Percentiles rank a stretch among this genome's conserved stretches.
Conservation (phyloP, 129 eudicot genomes). For the Heracleum sosnowskyi region DNA sequence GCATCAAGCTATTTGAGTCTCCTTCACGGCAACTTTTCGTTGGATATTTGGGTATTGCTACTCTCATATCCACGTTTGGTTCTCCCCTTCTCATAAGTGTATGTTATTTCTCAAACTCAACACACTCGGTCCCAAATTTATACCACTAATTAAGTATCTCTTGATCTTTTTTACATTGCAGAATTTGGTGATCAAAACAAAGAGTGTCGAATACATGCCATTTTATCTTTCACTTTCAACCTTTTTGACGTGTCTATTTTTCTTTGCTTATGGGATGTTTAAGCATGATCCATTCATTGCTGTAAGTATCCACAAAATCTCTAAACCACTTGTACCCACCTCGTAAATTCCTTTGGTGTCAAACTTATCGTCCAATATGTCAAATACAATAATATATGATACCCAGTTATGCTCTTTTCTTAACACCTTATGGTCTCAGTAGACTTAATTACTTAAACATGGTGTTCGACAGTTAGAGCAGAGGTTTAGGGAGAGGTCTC, state of each 20-base stretch:
- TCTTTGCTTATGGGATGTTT: conserved; percentile 40
- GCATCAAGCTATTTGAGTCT: conserved; percentile 34
- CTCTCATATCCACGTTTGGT: conserved; percentile 50
- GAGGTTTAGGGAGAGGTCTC: too few relatives aligned
- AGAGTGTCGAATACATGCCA: conserved; percentile 59
- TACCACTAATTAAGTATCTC: neutral
- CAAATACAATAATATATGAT: too few relatives aligned
- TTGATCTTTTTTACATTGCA: conserved; percentile 11
- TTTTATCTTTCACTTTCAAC: conserved; percentile 47
- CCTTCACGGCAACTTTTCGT: conserved; percentile 34
- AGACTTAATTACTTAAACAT: too few relatives aligned
- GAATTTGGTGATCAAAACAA: conserved; percentile 50
- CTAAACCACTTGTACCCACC: neutral
- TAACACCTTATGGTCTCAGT: too few relatives aligned
- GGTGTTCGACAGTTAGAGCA: too few relatives aligned
- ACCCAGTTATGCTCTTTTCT: too few relatives aligned
- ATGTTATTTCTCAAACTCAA: conserved; percentile 9
- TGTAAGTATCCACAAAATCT: conserved; percentile 16
- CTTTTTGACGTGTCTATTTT: conserved; percentile 38
- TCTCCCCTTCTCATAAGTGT: conserved; percentile 45
- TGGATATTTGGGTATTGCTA: conserved; percentile 29
- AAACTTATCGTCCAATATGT: neutral
- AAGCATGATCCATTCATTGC: conserved; percentile 36
- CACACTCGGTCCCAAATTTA: neutral
- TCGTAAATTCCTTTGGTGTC: neutral